Evolutionary conservation across 257 asterid species (phyloP).

Genomic region (Solanum chiquidenum): DNA sequence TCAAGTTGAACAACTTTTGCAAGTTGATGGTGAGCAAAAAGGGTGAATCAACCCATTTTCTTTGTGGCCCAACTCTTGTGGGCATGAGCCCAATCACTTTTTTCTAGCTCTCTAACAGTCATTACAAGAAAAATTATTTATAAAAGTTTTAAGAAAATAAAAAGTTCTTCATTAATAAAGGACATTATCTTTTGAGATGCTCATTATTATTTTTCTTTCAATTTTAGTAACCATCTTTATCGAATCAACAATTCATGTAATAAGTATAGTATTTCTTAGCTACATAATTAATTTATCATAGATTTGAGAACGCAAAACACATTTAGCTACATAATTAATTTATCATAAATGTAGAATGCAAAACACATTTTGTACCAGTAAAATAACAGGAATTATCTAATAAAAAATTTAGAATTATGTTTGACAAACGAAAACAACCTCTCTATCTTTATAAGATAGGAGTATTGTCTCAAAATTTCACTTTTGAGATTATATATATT

Average conservation of each 20-base stretch:
- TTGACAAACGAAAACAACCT: not conserved
- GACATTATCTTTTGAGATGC: not conserved
- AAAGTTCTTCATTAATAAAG: not conserved
- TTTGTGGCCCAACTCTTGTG: not conserved
- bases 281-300: not conserved
- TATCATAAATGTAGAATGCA: not conserved
- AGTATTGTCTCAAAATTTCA: no score
- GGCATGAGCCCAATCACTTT: not conserved
- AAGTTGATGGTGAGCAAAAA: not conserved
- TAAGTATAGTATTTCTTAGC: not conserved
- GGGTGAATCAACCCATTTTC: not conserved
- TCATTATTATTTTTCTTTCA: not conserved
- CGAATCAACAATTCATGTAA: not conserved
- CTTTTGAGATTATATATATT: no score
- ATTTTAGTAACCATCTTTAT: not conserved
- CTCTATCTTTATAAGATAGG: no score
- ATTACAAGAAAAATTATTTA: not conserved
- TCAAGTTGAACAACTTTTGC: not conserved
- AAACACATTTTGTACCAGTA: not conserved
- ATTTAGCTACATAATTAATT: not conserved
- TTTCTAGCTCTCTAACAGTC: not conserved
- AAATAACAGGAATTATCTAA: not conserved
- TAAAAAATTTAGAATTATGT: not conserved
- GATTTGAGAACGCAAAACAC: not conserved
- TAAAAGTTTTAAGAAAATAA: not conserved